Conservation (phyloP, 768 basidiomycete species). For the Terana coerulea region DNA sequence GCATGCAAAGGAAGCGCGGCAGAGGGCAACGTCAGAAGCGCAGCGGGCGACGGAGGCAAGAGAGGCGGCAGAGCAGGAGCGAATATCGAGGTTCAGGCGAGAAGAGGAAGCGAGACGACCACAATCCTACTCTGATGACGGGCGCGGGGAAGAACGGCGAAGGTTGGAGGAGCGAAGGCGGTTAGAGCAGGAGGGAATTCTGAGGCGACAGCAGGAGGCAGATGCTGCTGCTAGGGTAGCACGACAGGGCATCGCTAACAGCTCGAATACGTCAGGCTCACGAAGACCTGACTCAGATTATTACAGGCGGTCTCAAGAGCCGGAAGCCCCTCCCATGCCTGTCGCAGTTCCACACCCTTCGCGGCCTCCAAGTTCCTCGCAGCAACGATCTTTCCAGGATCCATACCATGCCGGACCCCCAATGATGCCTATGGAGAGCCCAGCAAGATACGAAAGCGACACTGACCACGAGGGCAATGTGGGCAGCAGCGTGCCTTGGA, state of each 20-base stretch:
- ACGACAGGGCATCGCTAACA: constrained; percentile 17
- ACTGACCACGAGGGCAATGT: constrained; percentile 44
- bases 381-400: constrained; percentile 31
- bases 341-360: constrained; percentile 27
- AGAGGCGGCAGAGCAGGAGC: constrained; percentile 20
- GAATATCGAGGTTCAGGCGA: constrained; percentile 14
- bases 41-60: constrained; percentile 19
- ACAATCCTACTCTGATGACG: constrained; percentile 13
- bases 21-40: constrained; percentile 18
- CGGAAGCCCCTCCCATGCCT: constrained; percentile 14
- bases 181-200: constrained; percentile 55
- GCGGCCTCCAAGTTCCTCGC: constrained; percentile 27
- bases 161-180: constrained; percentile 22
- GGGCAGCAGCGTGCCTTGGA: constrained; percentile 11
- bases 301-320: constrained; percentile 9
- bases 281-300: constrained; percentile 13
- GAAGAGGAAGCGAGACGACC: constrained; percentile 9
- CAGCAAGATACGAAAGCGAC: constrained; percentile 27
- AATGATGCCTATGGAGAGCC: constrained; percentile 62
- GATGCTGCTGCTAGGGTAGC: constrained; percentile 27
- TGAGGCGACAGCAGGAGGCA: constrained; percentile 52
- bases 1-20: constrained; percentile 16
- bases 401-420: constrained; percentile 19
- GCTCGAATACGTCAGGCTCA: constrained; percentile 10
- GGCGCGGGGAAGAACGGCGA: constrained; percentile 28